phyloP scores from a whole-genome alignment of 441 rosid genomes.

The Macaranga tanarius region DNA sequence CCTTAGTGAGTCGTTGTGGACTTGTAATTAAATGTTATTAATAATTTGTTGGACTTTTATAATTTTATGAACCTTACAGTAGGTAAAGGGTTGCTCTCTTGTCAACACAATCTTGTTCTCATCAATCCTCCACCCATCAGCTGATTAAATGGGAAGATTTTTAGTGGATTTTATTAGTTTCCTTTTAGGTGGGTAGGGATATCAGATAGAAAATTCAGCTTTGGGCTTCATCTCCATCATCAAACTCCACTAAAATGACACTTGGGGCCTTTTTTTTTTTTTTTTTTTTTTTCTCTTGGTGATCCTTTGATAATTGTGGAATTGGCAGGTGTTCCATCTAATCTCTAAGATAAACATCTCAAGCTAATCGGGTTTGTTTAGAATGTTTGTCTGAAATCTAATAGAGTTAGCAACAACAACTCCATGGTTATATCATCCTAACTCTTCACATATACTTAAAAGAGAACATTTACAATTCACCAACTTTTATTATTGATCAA shows the following conservation, averaged over 20 bases:
- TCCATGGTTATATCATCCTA: too few relatives aligned
- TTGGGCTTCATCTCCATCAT: not conserved
- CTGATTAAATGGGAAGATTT: not conserved
- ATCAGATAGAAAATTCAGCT: not conserved
- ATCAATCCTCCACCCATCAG: not conserved
- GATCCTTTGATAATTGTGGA: not conserved
- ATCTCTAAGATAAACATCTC: not conserved
- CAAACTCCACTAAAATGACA: slow-evolving; percentile 3
- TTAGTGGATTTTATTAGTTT: not conserved
- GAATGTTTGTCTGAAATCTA: slow-evolving; percentile 12
- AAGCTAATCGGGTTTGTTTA: not conserved
- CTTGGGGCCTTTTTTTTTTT: not conserved
- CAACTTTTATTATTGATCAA: too few relatives aligned
- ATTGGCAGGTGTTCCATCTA: not conserved
- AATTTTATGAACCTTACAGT: not conserved
- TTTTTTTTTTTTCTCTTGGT: not conserved
- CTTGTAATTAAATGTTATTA: too few relatives aligned
- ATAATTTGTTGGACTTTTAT: too few relatives aligned
- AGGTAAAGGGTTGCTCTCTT: slow-evolving; percentile 2
- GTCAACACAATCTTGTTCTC: not conserved
- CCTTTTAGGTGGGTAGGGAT: slow-evolving; percentile 6
- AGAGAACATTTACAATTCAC: too few relatives aligned
- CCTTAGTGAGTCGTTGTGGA: too few relatives aligned
- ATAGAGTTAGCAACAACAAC: not conserved
- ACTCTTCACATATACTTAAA: too few relatives aligned